Conservation (phyloP, 148 eudicot species). For the Fagopyrum homotropicum region DNA sequence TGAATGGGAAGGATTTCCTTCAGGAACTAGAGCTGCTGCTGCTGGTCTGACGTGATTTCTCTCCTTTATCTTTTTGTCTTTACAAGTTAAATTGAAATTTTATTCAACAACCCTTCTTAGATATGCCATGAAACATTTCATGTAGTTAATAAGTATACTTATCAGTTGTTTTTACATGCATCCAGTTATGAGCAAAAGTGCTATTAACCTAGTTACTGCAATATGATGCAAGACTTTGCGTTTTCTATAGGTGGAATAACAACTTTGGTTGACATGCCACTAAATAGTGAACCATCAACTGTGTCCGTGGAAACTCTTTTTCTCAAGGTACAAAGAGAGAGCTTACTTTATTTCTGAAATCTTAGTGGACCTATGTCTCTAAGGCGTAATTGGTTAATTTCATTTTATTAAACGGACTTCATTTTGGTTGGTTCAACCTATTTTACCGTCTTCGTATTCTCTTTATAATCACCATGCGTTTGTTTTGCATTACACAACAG, state of each 20-base stretch:
- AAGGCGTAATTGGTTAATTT: neutral
- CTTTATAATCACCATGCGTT: neutral
- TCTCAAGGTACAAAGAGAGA: slow-evolving; percentile 57
- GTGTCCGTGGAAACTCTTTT: slow-evolving; percentile 72
- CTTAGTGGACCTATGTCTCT: neutral
- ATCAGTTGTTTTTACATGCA: no score
- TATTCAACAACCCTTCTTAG: neutral
- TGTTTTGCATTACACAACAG: slow-evolving; percentile 31
- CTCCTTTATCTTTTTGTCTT: neutral
- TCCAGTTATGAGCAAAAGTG: no score
- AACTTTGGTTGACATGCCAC: slow-evolving; percentile 94
- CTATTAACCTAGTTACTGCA: neutral
- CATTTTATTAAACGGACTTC: neutral
- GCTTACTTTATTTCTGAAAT: neutral
- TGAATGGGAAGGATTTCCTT: slow-evolving; percentile 99
- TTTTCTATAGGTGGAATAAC: slow-evolving; percentile 71
- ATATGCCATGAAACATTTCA: no score
- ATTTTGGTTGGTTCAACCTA: neutral
- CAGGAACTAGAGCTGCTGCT: slow-evolving; percentile 98
- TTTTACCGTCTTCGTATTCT: neutral
- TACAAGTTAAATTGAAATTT: neutral
- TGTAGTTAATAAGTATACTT: no score
- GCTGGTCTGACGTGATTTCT: slow-evolving; percentile 45
- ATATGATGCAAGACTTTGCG: neutral
- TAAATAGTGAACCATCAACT: slow-evolving; percentile 85